These are phyloP conservation scores for Solidago caesia DNA, from an alignment of 129 eudicot species.

Conservation along the genomic window DNA sequence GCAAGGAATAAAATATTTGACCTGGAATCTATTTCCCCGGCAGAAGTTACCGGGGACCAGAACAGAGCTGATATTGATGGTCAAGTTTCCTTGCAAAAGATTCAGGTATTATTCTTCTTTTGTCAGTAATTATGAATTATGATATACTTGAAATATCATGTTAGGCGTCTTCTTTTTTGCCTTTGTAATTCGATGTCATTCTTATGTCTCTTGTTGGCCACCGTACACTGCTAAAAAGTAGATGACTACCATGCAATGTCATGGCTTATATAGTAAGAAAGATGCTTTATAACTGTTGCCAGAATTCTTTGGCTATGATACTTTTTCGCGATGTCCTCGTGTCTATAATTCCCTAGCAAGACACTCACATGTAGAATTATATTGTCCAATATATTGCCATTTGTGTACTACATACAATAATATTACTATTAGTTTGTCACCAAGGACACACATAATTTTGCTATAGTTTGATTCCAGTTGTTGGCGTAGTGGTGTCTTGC, in stretches of 20 bases:
- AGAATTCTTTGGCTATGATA: slow-evolving; percentile 4
- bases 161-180: not conserved
- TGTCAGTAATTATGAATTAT: not conserved
- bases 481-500: not conserved
- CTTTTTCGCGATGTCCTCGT: not conserved
- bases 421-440: not conserved
- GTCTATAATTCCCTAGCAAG: slow-evolving; percentile 16
- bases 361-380: not conserved
- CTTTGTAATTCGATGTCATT: not conserved
- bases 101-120: slow-evolving; percentile 39
- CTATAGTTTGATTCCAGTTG: not conserved
- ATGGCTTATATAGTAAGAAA: not conserved
- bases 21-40: slow-evolving; percentile 74
- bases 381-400: not conserved
- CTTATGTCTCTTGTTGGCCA: slow-evolving; percentile 3
- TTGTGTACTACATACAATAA: not conserved
- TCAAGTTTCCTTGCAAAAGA: slow-evolving; percentile 62
- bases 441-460: not conserved
- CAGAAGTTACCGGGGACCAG: slow-evolving; percentile 70
- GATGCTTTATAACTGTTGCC: slow-evolving; percentile 11
- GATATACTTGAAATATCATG: slow-evolving; percentile 14
- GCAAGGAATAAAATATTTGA: slow-evolving; percentile 77
- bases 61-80: slow-evolving; percentile 47
- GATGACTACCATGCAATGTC: not conserved
- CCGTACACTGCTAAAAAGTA: not conserved